phyloP scores from a whole-genome alignment of 164 flowering plant genomes.

The Vitis rupestris region DNA sequence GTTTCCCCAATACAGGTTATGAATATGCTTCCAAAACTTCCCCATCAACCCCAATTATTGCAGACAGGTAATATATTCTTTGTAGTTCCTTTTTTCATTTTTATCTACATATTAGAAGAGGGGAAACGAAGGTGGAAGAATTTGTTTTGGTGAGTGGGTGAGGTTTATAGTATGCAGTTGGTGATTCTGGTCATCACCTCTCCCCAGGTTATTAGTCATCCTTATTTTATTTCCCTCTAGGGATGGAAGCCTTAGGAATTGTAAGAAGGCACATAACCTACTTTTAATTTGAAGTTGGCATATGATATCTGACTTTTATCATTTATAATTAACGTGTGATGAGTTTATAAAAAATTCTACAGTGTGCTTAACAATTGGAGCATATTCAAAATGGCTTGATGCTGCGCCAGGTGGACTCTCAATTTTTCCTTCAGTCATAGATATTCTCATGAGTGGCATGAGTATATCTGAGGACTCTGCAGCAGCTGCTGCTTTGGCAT shows the following conservation, averaged over 20 bases:
- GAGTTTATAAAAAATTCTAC: constrained; percentile 10
- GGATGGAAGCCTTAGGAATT: neutral
- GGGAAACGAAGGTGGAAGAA: neutral
- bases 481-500: constrained; percentile 95
- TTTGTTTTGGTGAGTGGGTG: neutral
- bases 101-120: neutral
- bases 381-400: constrained; percentile 98
- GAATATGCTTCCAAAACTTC: constrained; percentile 79
- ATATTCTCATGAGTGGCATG: constrained; percentile 90
- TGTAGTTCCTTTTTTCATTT: neutral
- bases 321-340: constrained; percentile 2
- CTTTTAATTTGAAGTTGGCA: neutral
- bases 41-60: constrained; percentile 80
- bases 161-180: too few species aligned
- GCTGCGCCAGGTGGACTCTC: constrained; percentile 67
- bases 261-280: neutral
- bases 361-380: constrained; percentile 95
- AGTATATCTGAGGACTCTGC: constrained; percentile 91
- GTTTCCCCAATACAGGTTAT: constrained; percentile 52
- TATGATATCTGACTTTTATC: neutral
- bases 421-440: constrained; percentile 67
- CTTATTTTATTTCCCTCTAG: neutral
- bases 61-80: constrained; percentile 68
- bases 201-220: too few species aligned
- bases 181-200: too few species aligned